These are phyloP conservation scores for Tricholoma saponaceum DNA, from an alignment of 768 basidiomycete species.

Conservation along the genomic window DNA sequence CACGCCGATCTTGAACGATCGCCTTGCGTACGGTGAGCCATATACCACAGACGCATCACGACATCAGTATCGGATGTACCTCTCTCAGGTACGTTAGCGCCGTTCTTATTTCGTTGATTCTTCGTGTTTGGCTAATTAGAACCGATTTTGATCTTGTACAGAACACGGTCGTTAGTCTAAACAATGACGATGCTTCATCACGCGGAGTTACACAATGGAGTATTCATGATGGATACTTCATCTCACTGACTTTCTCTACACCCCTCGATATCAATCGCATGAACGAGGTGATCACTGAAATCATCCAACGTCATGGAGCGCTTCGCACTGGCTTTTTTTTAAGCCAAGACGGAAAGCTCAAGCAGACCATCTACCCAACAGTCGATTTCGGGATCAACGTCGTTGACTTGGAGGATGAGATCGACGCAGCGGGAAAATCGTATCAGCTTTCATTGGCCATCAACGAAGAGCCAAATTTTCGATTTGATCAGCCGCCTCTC, in stretches of 20 bases:
- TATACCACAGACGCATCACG: background rate
- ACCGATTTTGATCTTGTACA: no score
- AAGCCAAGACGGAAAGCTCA: background rate
- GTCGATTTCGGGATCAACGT: background rate
- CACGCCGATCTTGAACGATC: background rate
- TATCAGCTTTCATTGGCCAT: background rate
- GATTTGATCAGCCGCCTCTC: background rate
- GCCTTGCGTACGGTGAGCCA: background rate
- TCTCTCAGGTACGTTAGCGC: background rate
- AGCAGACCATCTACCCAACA: background rate
- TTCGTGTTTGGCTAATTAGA: no score
- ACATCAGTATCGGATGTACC: background rate
- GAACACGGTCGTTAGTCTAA: no score
- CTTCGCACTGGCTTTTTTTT: background rate
- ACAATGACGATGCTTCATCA: no score
- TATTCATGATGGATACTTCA: background rate
- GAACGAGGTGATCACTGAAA: background rate
- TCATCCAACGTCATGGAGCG: background rate
- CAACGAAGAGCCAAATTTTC: background rate
- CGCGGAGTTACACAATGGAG: no score
- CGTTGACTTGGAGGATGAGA: background rate
- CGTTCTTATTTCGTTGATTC: no score
- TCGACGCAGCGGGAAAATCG: background rate
- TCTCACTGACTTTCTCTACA: background rate
- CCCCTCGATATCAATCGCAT: background rate